These are phyloP conservation scores for Alternaria sp. DNA, from an alignment of 2,329 filamentous ascomycete species.

Conservation along the genomic window DNA sequence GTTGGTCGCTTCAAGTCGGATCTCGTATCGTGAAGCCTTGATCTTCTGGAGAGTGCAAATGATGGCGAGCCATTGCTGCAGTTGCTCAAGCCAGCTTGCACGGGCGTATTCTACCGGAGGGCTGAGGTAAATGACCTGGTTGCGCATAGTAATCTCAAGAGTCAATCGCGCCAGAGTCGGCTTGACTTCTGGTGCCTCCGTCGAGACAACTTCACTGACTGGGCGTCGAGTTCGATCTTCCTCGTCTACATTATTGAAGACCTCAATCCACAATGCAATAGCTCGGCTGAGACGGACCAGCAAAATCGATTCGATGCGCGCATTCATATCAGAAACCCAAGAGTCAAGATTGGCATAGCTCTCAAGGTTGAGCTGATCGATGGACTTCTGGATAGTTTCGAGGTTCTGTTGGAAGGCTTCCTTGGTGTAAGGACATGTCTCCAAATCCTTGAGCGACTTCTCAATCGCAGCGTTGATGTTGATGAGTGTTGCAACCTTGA, in stretches of 20 bases:
- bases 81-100: constrained; percentile 89
- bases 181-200: constrained; percentile 50
- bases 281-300: constrained; percentile 83
- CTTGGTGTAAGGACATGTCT: constrained; percentile 81
- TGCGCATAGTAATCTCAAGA: constrained; percentile 96
- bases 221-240: constrained; percentile 35
- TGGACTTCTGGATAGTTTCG: constrained; percentile 85
- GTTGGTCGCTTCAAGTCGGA: constrained; percentile 71
- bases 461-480: constrained; percentile 82
- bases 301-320: constrained; percentile 80
- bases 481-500: constrained; percentile 79
- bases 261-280: constrained; percentile 83
- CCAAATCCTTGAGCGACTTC: constrained; percentile 81
- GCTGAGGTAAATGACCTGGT: constrained; percentile 95
- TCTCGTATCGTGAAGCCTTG: constrained; percentile 93
- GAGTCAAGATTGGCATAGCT: constrained; percentile 91
- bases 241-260: constrained; percentile 67
- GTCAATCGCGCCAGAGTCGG: constrained; percentile 76
- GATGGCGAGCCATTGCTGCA: constrained; percentile 92
- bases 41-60: constrained; percentile 93
- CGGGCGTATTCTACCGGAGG: constrained; percentile 90
- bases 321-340: constrained; percentile 89
- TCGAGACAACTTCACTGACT: constrained; percentile 48
- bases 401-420: constrained; percentile 80
- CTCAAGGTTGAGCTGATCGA: constrained; percentile 95